Base-by-base conservation (phyloP, 768 basidiomycete species). In the Holtermanniella nyarrowii region DNA sequence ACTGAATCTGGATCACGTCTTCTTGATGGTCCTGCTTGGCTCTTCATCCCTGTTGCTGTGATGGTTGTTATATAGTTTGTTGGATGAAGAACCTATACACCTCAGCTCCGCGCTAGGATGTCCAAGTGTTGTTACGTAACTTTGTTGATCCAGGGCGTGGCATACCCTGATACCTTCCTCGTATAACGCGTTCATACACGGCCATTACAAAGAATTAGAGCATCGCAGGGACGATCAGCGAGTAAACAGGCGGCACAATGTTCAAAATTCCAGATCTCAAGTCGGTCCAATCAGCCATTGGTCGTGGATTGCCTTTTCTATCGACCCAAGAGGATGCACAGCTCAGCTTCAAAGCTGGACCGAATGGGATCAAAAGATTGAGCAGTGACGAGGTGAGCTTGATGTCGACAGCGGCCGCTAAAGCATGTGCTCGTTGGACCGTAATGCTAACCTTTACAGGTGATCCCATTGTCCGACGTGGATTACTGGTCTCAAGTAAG, bases 401-500 rank as follows among this genome's bases (percentile, higher is more conserved):
- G 24, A 21, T 20, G 16, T 23, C 14, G 20, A 27, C 23, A 12
- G n/a, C 14, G n/a, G 22, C 20, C 11, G 46, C 37, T 13, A 24
- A 21, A 40, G 40, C 20, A 22, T 4, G 50, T 40, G 25, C 5
- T 26, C 16, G 26, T 14, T 4, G 26, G 12, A 10, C 5, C 10
- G 42, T 21, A 25, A 45, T 44, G 39, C 57, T 49, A 42, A 26
- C 23, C 26, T 41, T 21, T 20, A 3, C 54, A 89, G 86, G 80
- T 85, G 60, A 89, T 91, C 46, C 69, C 81, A 2, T 76, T 80
- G 52, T 78, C 74, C 2, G 90, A 95, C 65, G 60, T 68, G 7
- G 74, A 69, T n/a, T 90, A 91, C 65, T 93, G 89, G 89, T 79
- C 88, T 53, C 89, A 93, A 75, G 87, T 86, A 57, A 62, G 79